Percentiles rank a stretch among this genome's conserved stretches.
Evolutionary conservation across 805 yeast species (phyloP).

Genomic region (Ogataea corticis): DNA sequence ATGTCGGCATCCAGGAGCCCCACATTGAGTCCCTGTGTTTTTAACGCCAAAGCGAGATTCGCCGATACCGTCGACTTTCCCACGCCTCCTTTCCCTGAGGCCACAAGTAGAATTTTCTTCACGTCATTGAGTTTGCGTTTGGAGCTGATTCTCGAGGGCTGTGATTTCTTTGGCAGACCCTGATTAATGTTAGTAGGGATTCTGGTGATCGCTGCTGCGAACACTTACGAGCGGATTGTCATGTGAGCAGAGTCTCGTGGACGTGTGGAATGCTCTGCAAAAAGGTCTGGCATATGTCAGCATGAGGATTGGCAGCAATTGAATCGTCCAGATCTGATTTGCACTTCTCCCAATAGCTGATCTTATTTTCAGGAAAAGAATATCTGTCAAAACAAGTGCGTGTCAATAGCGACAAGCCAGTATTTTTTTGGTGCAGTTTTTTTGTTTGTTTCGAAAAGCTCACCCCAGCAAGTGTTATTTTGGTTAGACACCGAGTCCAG

Average conservation of each 20-base stretch:
- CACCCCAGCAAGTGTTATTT: not conserved
- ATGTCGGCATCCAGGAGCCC: constrained; percentile 81
- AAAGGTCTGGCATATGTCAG: no score
- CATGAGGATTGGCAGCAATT: no score
- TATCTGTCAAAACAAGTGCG: not conserved
- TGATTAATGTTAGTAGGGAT: constrained; percentile 14
- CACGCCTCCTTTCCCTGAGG: constrained; percentile 82
- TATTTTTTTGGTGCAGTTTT: not conserved
- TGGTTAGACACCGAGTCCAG: no score
- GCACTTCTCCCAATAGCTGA: not conserved
- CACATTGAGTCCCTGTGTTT: constrained; percentile 50
- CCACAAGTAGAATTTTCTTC: constrained; percentile 58
- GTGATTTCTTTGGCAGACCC: constrained; percentile 45
- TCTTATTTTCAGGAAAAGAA: not conserved
- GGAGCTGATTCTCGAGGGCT: constrained; percentile 53
- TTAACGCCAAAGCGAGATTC: constrained; percentile 66
- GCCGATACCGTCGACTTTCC: constrained; percentile 77
- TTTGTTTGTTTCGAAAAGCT: not conserved
- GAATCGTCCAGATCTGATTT: no score
- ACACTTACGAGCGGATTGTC: constrained; percentile 56
- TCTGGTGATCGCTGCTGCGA: not conserved
- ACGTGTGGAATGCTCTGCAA: constrained; percentile 7
- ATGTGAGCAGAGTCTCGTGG: constrained; percentile 30
- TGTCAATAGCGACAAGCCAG: not conserved
- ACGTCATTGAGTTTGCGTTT: constrained; percentile 61